Conservation (phyloP, 306 rosid species). For the Herpetospermum pedunculosum region DNA sequence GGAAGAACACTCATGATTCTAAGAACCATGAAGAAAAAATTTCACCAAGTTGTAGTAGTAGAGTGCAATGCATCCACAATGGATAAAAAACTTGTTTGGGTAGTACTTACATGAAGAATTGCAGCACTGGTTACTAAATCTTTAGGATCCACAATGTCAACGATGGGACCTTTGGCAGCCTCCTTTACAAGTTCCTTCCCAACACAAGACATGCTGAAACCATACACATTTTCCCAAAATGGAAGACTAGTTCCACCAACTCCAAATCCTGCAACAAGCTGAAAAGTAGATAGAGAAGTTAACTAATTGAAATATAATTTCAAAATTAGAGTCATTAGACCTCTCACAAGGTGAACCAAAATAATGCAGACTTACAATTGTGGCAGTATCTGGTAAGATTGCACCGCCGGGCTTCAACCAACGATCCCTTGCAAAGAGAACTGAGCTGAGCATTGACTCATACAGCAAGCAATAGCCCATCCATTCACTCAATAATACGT, state of each 20-base stretch:
- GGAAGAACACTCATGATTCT: background rate
- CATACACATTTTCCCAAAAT: slow-evolving; percentile 80
- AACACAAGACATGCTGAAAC: slow-evolving; percentile 68
- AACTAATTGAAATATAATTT: background rate
- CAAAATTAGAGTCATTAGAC: background rate
- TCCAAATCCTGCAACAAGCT: slow-evolving; percentile 97
- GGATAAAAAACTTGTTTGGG: background rate
- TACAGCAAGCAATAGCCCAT: slow-evolving; percentile 93
- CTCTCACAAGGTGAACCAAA: background rate
- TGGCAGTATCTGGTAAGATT: slow-evolving; percentile 86
- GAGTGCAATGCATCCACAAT: background rate
- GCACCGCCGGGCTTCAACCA: slow-evolving; percentile 97
- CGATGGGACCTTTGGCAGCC: slow-evolving; percentile 69
- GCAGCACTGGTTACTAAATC: slow-evolving; percentile 64
- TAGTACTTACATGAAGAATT: slow-evolving; percentile 59
- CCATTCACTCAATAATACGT: slow-evolving; percentile 89
- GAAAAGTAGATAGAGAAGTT: slow-evolving; percentile 6
- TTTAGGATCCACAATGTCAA: slow-evolving; percentile 53
- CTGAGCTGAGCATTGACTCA: slow-evolving; percentile 91
- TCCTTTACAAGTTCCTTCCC: slow-evolving; percentile 71
- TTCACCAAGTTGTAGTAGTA: background rate
- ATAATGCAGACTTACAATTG: slow-evolving; percentile 50
- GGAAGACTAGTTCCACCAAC: slow-evolving; percentile 82
- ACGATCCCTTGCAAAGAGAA: slow-evolving; percentile 79
- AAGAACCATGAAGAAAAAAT: background rate